These are phyloP conservation scores for Wickerhamomyces mucosus DNA, from an alignment of 805 yeast species.

Conservation along the genomic window DNA sequence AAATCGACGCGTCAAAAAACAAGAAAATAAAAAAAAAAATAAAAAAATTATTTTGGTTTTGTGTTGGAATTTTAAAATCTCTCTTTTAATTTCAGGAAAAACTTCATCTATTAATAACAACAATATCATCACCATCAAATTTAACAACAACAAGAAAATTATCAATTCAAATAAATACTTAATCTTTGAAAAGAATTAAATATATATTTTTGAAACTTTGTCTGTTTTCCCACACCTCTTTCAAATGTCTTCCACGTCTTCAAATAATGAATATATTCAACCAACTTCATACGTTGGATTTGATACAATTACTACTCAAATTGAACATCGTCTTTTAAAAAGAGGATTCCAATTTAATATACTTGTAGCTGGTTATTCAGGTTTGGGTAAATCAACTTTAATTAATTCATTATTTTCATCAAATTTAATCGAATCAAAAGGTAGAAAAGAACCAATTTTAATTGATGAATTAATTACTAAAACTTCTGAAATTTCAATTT, in stretches of 20 bases:
- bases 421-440: slow-evolving; percentile 63
- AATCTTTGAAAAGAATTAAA: neutral
- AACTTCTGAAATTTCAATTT: slow-evolving; percentile 76
- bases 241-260: neutral
- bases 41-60: slow-evolving; percentile 1
- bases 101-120: neutral
- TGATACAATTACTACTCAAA: slow-evolving; percentile 92
- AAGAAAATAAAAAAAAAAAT: no score
- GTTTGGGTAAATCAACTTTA: slow-evolving; percentile 89
- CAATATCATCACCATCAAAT: neutral
- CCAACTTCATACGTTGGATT: slow-evolving; percentile 89
- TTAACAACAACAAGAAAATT: neutral
- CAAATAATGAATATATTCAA: slow-evolving; percentile 15
- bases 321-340: slow-evolving; percentile 83
- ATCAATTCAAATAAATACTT: neutral
- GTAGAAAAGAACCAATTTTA: slow-evolving; percentile 43
- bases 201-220: no score
- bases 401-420: slow-evolving; percentile 86
- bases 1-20: no score
- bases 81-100: no score
- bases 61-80: slow-evolving; percentile 1
- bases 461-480: slow-evolving; percentile 62
- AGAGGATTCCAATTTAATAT: slow-evolving; percentile 91
- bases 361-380: slow-evolving; percentile 90
- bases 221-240: no score